Percentiles rank a stretch among this genome's conserved stretches.
Evolutionary conservation across 2,329 filamentous ascomycete genomes (phyloP).

Genomic region (Cadophora luteo-olivacea): DNA sequence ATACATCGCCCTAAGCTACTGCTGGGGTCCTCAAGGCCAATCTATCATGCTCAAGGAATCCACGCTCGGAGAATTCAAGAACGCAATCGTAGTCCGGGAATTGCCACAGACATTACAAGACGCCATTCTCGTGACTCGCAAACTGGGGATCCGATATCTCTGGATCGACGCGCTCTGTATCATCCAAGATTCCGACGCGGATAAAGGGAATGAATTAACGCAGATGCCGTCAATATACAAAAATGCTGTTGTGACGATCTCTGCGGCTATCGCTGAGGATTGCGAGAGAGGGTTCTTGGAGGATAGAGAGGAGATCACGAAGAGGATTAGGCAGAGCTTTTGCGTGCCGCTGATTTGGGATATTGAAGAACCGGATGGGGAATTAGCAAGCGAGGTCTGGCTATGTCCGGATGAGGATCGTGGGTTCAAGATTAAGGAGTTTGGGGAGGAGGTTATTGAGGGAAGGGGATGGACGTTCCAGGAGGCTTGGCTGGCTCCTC

Average conservation of each 20-base stretch:
- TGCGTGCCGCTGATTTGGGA: neutral
- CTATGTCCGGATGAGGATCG: neutral
- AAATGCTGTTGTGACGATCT: neutral
- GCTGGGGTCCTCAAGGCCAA: neutral
- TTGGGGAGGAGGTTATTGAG: neutral
- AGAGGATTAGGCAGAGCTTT: neutral
- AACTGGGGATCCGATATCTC: neutral
- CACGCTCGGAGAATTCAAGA: neutral
- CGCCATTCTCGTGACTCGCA: neutral
- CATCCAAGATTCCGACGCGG: neutral
- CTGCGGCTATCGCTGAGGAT: neutral
- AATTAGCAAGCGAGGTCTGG: neutral
- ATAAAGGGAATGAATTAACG: neutral
- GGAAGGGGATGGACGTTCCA: neutral
- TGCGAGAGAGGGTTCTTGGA: neutral
- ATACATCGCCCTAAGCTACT: neutral
- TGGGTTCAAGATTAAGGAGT: neutral
- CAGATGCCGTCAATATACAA: neutral
- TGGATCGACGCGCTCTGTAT: slow-evolving; percentile 1
- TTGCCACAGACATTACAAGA: neutral
- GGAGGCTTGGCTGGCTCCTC: neutral
- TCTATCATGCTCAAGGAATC: neutral
- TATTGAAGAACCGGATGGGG: neutral
- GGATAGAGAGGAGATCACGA: neutral
- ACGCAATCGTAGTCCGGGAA: neutral